These are phyloP conservation scores for Penicillium sp. DNA, from an alignment of 2,329 filamentous ascomycete species.

Conservation along the genomic window DNA sequence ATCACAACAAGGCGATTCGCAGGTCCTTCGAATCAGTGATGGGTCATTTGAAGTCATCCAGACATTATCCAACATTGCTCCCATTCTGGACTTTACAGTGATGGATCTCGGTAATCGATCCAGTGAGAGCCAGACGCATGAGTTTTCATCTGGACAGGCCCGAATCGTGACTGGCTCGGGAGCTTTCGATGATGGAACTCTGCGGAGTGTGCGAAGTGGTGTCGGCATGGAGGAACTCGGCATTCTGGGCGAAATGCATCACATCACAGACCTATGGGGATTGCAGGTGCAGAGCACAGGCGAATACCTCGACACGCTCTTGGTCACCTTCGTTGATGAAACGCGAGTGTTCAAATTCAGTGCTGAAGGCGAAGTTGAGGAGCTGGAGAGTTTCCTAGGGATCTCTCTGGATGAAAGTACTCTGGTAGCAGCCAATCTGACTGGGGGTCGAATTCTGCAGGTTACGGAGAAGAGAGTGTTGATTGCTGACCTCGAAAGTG, in stretches of 20 bases:
- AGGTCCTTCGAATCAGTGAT: slow-evolving; percentile 66
- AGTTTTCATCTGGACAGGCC: slow-evolving; percentile 93
- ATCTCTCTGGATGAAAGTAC: slow-evolving; percentile 69
- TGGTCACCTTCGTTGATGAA: slow-evolving; percentile 78
- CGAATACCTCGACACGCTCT: slow-evolving; percentile 60
- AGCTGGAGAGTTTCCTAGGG: slow-evolving; percentile 72
- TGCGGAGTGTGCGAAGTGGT: slow-evolving; percentile 88
- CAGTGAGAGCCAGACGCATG: slow-evolving; percentile 74
- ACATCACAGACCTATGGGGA: slow-evolving; percentile 70
- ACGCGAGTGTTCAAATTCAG: slow-evolving; percentile 80
- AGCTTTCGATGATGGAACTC: slow-evolving; percentile 79
- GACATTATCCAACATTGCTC: slow-evolving; percentile 78
- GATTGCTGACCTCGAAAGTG: slow-evolving; percentile 58
- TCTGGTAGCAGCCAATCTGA: slow-evolving; percentile 65
- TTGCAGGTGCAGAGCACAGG: slow-evolving; percentile 54
- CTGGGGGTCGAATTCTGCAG: slow-evolving; percentile 66
- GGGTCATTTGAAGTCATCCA: slow-evolving; percentile 68
- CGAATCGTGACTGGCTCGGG: slow-evolving; percentile 91
- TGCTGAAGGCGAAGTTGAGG: slow-evolving; percentile 73
- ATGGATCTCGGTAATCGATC: slow-evolving; percentile 93
- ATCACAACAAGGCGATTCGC: slow-evolving; percentile 89
- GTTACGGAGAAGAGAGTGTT: slow-evolving; percentile 65
- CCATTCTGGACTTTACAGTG: slow-evolving; percentile 87
- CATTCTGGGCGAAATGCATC: slow-evolving; percentile 72
- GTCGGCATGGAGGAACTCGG: slow-evolving; percentile 88